Conservation (phyloP, 2,329 filamentous ascomycete genomes). For the Diaporthe nobilis region DNA sequence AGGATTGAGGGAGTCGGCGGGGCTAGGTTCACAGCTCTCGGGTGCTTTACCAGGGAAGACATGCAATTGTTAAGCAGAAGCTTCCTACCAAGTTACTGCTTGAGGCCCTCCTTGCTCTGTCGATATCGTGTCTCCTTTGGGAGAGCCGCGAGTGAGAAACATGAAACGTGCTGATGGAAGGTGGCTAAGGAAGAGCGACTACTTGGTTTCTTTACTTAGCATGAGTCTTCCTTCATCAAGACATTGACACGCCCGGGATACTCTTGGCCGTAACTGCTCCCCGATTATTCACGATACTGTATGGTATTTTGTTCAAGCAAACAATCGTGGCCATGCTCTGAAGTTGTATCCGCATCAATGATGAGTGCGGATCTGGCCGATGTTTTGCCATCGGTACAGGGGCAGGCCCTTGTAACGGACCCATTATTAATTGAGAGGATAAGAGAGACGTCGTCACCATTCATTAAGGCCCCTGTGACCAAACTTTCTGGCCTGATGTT, state of each 20-base stretch:
- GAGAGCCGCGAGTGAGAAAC: too few relatives aligned
- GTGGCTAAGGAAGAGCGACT: neutral
- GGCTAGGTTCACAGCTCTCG: neutral
- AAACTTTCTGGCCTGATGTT: neutral
- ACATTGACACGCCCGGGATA: neutral
- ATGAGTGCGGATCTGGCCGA: neutral
- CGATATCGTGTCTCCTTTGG: too few relatives aligned
- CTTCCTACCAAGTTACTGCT: neutral
- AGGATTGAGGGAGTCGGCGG: neutral
- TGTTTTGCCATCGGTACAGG: slow-evolving; percentile 4
- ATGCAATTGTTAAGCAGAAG: neutral
- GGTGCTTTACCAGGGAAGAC: neutral
- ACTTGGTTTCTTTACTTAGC: neutral
- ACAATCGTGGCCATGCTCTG: neutral
- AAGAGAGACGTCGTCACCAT: slow-evolving; percentile 14
- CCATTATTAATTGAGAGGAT: neutral
- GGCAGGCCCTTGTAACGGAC: neutral
- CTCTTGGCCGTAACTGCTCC: neutral
- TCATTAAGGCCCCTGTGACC: neutral
- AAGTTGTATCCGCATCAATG: neutral
- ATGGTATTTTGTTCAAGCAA: neutral
- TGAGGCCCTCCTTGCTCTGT: neutral
- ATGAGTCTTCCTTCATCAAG: neutral
- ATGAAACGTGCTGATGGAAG: neutral
- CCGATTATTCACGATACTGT: too few relatives aligned